A percentile compares a stretch with the other conserved stretches of the same genome.
phyloP scores from a whole-genome alignment of 2,329 filamentous ascomycete genomes.

The Cladosporium sp. region DNA sequence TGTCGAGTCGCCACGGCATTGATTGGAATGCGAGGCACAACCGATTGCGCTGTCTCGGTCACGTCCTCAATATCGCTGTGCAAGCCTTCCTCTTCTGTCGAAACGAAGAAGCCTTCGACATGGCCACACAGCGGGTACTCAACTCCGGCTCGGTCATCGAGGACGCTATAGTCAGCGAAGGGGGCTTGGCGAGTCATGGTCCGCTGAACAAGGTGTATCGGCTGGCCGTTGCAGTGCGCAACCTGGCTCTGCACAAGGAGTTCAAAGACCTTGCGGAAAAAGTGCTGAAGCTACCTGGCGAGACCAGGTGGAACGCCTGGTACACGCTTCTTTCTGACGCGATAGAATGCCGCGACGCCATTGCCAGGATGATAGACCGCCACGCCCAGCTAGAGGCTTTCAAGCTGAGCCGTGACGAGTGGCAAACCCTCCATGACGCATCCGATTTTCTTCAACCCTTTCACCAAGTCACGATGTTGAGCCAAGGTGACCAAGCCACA shows the following conservation, averaged over 20 bases:
- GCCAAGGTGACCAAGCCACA: neutral
- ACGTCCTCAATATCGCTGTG: neutral
- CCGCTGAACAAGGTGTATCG: neutral
- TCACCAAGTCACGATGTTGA: neutral
- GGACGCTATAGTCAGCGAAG: neutral
- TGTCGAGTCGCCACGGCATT: neutral
- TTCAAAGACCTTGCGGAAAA: neutral
- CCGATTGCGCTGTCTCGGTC: neutral
- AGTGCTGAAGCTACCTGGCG: neutral
- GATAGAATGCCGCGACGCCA: neutral
- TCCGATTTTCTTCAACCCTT: neutral
- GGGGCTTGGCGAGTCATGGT: neutral
- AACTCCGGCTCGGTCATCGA: neutral
- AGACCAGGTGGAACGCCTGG: neutral
- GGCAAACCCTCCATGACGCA: conserved; percentile 1
- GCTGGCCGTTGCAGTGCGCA: neutral
- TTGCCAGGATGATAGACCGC: neutral
- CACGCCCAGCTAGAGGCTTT: neutral
- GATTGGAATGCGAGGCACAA: neutral
- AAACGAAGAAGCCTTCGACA: neutral
- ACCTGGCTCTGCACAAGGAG: neutral
- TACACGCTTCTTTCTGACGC: neutral
- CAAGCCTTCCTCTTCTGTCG: neutral
- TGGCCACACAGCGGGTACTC: neutral
- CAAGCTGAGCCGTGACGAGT: neutral